Conservation (phyloP, 345 rosid species). For the Capsella bursapastoris region DNA sequence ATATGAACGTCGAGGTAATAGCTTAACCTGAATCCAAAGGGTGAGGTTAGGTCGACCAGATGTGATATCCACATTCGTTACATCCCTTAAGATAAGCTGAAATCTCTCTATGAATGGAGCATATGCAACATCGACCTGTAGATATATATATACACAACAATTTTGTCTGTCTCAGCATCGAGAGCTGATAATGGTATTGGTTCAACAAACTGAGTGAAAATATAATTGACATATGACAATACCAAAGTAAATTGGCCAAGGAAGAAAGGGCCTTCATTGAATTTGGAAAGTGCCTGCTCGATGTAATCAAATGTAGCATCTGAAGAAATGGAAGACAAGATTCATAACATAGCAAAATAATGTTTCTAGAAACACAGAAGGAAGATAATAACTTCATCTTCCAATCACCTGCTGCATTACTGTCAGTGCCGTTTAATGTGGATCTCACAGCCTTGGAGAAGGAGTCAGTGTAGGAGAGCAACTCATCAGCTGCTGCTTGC, state of each 20-base stretch:
- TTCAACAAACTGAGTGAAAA: slow-evolving; percentile 6
- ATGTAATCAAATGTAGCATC: slow-evolving; percentile 71
- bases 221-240: not conserved
- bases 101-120: slow-evolving; percentile 76
- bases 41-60: slow-evolving; percentile 70
- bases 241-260: slow-evolving; percentile 78
- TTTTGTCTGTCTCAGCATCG: not conserved
- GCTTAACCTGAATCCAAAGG: slow-evolving; percentile 74
- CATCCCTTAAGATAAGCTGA: slow-evolving; percentile 56
- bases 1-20: not conserved
- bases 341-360: slow-evolving; percentile 10
- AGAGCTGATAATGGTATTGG: slow-evolving; percentile 3
- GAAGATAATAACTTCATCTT: not conserved
- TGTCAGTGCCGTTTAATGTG: slow-evolving; percentile 55
- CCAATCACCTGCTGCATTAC: slow-evolving; percentile 50
- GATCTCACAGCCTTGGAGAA: slow-evolving; percentile 54
- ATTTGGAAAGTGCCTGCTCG: slow-evolving; percentile 72
- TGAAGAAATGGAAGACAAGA: slow-evolving; percentile 36
- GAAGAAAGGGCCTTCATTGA: slow-evolving; percentile 77
- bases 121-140: slow-evolving; percentile 80
- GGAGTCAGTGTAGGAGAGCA: slow-evolving; percentile 58
- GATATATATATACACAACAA: not conserved
- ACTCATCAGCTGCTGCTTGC: slow-evolving; percentile 69
- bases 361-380: slow-evolving; percentile 2
- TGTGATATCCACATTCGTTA: slow-evolving; percentile 60